Conservation (phyloP, 306 rosid species). For the Leucaena leucocephala region DNA sequence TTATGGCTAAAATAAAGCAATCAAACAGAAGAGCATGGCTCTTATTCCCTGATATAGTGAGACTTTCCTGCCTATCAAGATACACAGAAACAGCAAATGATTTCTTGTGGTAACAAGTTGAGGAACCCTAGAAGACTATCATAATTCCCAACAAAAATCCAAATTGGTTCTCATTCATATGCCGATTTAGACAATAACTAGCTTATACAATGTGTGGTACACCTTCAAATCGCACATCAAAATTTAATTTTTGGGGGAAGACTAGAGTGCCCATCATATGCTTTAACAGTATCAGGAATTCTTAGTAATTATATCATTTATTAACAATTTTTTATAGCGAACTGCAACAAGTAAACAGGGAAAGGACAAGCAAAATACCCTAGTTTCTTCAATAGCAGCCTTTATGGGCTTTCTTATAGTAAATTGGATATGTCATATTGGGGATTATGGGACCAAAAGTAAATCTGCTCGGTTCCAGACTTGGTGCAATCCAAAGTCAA, state of each 20-base stretch:
- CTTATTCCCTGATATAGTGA: neutral
- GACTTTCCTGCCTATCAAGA: neutral
- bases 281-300: conserved; percentile 3
- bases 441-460: neutral
- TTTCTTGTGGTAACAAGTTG: neutral
- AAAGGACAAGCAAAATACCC: neutral
- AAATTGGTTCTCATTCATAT: neutral
- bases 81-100: neutral
- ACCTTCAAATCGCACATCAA: neutral
- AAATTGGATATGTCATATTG: neutral
- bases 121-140: neutral
- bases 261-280: neutral
- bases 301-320: neutral
- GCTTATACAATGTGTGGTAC: neutral
- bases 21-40: neutral
- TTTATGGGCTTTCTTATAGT: neutral
- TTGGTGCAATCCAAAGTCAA: neutral
- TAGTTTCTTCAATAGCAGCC: neutral
- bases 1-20: neutral
- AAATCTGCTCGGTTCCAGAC: neutral
- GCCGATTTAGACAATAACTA: neutral
- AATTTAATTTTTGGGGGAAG: neutral
- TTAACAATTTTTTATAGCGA: conserved; percentile 1
- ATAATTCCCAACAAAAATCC: neutral
- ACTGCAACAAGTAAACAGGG: neutral